Evolutionary conservation across 495 filamentous ascomycete genomes (phyloP), one percentile per base, ranked within the genome.

Genomic region (Chaetomium tenue): DNA sequence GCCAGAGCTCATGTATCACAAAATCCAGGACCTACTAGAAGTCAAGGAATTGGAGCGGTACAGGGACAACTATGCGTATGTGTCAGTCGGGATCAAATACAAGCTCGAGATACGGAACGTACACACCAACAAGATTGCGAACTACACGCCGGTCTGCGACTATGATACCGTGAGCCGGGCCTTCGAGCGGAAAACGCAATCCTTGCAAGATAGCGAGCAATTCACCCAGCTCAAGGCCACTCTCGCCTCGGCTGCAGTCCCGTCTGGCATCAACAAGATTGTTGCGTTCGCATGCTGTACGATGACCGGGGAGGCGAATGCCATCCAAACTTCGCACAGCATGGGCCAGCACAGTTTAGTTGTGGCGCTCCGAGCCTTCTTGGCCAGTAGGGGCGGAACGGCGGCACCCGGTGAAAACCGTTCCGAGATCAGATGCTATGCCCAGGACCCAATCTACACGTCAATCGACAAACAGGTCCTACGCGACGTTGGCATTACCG

Each of bases 401-500:
- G 54, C 7, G 9, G 8, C 39, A 6, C 3, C 30, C 12, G 44
- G 58, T 23, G 18, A 39, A 15, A 4, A n/a, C 15, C 4, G 9
- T 39, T 0, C 26, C 58, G 28, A 7, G 2, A 51, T 60, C 58
- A 20, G 20, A 44, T 64, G 62, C 62, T 64, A 25, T 64, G 46
- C 62, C 28, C 28, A 59, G 55, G 55, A 59, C 18, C 62, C 62
- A 5, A 20, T 52, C 2, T 64, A 59, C 22, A 40, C 28, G 15
- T 5, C 26, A 4, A 3, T 42, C 30, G 62, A 64, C 18, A 15
- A 52, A 16, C 30, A 30, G 6, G 20, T 64, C 20, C 46, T 59
- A 4, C 1, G 1, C 3, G 54, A 40, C 11, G 46, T 20, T 8
- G 61, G 60, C 6, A 62, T 76, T 23, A 50, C 58, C 1, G 51